These are phyloP conservation scores for Polyporus tsugae DNA, from an alignment of 1,284 basidiomycete genomes.

Conservation along the genomic window DNA sequence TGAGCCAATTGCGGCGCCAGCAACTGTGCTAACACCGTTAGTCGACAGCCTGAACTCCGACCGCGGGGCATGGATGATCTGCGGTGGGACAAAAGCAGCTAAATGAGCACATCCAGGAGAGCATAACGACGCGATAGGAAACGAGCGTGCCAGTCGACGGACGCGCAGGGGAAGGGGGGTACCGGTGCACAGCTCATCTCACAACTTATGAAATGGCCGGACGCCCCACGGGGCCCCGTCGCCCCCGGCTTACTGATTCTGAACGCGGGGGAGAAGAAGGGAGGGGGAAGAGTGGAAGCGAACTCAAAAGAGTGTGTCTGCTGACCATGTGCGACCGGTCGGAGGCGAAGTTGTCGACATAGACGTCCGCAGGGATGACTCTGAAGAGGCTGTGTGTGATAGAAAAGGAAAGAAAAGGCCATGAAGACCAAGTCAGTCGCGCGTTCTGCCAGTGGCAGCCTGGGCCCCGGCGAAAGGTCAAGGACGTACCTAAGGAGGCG, in stretches of 20 bases:
- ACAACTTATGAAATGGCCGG: neutral
- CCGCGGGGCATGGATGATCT: slow-evolving; percentile 17
- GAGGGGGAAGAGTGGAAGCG: neutral
- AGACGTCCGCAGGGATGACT: slow-evolving; percentile 60
- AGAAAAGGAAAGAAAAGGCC: neutral
- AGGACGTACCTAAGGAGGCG: slow-evolving; percentile 57
- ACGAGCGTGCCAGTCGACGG: slow-evolving; percentile 2
- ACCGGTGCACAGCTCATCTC: neutral
- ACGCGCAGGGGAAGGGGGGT: neutral
- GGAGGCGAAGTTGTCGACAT: slow-evolving; percentile 73
- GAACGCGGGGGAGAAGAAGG: neutral
- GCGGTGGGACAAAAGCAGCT: slow-evolving; percentile 20
- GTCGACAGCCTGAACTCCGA: neutral
- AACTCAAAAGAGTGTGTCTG: slow-evolving; percentile 14
- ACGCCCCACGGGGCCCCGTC: neutral
- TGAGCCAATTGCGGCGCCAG: too few relatives aligned
- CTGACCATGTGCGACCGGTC: slow-evolving; percentile 81
- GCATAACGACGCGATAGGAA: slow-evolving; percentile 27
- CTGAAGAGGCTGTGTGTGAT: slow-evolving; percentile 46
- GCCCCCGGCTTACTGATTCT: neutral
- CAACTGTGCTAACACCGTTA: neutral
- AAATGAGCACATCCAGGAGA: slow-evolving; percentile 9
- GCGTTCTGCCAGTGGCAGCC: neutral
- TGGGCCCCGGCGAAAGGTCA: neutral
- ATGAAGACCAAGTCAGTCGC: too few relatives aligned